Evolutionary conservation across 768 basidiomycete genomes (phyloP), one percentile per base, ranked within the genome.

Genomic region (Chiua virens): DNA sequence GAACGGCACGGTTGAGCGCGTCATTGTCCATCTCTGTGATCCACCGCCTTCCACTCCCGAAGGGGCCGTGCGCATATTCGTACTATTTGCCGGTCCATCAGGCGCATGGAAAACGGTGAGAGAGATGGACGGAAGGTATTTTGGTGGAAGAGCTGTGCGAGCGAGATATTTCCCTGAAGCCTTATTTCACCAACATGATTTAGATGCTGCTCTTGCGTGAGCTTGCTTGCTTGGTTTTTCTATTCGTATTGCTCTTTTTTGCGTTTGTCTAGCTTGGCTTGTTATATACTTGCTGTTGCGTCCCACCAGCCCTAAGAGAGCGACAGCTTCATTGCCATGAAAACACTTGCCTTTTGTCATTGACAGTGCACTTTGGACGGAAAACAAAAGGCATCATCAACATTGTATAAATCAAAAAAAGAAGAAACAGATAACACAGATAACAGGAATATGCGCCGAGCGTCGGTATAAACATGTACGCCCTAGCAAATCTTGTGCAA

Each of bases 101-200:
- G 96, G 92, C 11, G 96, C 95, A 7, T 98, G 94, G 95, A 92
- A 92, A 70, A 94, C 92, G 0, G 91, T 95, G 3, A 82, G 92
- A 42, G 93, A 96, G 66, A 77, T 98, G 46, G 92, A 98, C 60
- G 96, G 93, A 20, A 78, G 95, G 25, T 96, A 81, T 65, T 98
- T 98, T 63, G 94, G 89, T 13, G 96, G 96, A 10, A 78, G 87
- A 56, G 79, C 79, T 15, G 89, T 96, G 27, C 76, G 87, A 39
- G 92, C 92, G 37, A 75, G 87, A 59, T 95, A 94, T 65, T 95
- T 86, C 63, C 74, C 86, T 0, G 90, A 93, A 63, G 51, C 50
- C 22, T 63, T 69, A 39, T 91, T 87, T 61, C 57, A 61, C 17
- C 74, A 67, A 37, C 73, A 74, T 42, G 73, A 79, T 53, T 68